A percentile compares a stretch with the other conserved stretches of the same genome.
Conservation (phyloP, 768 basidiomycete genomes). For the Tricholoma furcatifolium region DNA sequence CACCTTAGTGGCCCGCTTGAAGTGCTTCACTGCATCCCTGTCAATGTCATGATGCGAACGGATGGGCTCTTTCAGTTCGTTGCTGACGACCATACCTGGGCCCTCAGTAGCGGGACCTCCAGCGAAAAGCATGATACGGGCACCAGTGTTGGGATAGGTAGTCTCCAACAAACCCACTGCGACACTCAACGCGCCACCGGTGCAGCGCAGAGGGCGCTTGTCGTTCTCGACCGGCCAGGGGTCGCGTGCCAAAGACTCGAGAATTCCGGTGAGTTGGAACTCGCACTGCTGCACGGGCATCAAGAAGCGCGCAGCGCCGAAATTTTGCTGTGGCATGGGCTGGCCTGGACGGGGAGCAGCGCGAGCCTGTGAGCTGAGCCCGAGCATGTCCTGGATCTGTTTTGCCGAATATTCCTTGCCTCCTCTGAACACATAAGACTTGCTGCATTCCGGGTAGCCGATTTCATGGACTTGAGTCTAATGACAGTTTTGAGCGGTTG, state of each 20-base stretch:
- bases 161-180: constrained; percentile 93
- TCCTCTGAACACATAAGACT: constrained; percentile 98
- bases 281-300: constrained; percentile 91
- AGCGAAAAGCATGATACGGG: constrained; percentile 92
- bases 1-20: constrained; percentile 95
- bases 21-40: constrained; percentile 94
- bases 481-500: neutral
- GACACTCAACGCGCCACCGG: constrained; percentile 91
- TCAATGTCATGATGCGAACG: constrained; percentile 99
- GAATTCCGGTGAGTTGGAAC: constrained; percentile 91
- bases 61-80: constrained; percentile 95
- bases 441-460: constrained; percentile 92
- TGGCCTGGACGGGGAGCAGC: constrained; percentile 87
- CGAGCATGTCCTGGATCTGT: constrained; percentile 98
- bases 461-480: constrained; percentile 99
- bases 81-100: constrained; percentile 94
- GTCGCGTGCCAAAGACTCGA: constrained; percentile 85
- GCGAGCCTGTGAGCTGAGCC: constrained; percentile 73
- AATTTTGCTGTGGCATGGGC: constrained; percentile 74
- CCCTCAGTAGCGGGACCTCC: constrained; percentile 97
- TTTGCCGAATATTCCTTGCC: constrained; percentile 95
- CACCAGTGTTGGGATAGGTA: constrained; percentile 94
- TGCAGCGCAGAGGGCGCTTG: constrained; percentile 90
- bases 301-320: constrained; percentile 88
- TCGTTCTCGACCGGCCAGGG: constrained; percentile 98